phyloP scores from a whole-genome alignment of 1,284 basidiomycete genomes.

The Apiotrichum siamense region DNA sequence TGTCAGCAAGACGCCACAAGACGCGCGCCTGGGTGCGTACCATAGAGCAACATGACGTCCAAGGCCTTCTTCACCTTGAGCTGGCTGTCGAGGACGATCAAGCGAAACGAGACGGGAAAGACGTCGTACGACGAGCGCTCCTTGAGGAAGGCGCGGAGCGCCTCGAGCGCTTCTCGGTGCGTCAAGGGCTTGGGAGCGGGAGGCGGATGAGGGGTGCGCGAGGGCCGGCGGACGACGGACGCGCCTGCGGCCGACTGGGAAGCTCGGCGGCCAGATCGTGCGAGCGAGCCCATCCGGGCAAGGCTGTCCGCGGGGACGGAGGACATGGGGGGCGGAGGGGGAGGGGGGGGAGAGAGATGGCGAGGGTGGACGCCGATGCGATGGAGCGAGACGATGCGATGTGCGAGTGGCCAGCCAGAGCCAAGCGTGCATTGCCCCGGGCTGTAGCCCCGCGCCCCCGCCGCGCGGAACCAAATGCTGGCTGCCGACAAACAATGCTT shows the following conservation, averaged over 20 bases:
- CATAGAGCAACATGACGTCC: conserved; percentile 80
- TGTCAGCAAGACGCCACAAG: neutral
- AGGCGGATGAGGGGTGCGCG: conserved; percentile 36
- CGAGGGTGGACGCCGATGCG: too few species aligned
- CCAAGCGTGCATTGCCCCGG: too few species aligned
- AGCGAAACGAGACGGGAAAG: conserved; percentile 89
- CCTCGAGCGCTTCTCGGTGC: conserved; percentile 67
- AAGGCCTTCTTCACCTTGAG: conserved; percentile 89
- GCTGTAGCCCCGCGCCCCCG: too few species aligned
- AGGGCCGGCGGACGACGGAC: conserved; percentile 31
- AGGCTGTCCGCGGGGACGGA: conserved; percentile 1
- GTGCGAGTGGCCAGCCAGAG: neutral
- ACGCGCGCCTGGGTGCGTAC: conserved; percentile 49
- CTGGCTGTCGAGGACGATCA: conserved; percentile 93
- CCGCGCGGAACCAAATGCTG: neutral
- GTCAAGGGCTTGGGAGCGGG: conserved; percentile 28
- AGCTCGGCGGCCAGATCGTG: conserved; percentile 9
- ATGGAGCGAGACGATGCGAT: too few species aligned
- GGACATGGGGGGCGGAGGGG: conserved; percentile 11
- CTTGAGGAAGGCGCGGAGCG: conserved; percentile 76
- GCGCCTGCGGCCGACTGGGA: conserved; percentile 15
- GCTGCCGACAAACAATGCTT: too few species aligned
- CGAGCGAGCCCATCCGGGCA: conserved; percentile 12
- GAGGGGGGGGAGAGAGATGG: too few species aligned
- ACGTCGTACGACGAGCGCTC: conserved; percentile 87